phyloP scores from a whole-genome alignment of 208 protist genomes.

The Acanthamoeba lenticulata region DNA sequence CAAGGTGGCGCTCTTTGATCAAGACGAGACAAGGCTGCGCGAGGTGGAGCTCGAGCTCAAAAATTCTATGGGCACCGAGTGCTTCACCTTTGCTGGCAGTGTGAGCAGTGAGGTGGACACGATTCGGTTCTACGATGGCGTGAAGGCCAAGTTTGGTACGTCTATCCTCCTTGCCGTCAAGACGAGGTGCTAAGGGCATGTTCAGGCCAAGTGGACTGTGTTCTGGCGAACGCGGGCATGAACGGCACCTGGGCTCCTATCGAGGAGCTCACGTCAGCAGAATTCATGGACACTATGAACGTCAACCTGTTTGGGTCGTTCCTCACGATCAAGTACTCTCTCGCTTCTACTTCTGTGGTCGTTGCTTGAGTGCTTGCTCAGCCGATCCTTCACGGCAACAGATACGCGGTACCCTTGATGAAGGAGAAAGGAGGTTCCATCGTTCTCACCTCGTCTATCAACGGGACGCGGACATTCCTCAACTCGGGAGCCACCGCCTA shows the following conservation, averaged over 20 bases:
- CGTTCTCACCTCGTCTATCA: constrained; percentile 35
- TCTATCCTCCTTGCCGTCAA: background rate
- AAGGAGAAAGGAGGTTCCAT: constrained; percentile 42
- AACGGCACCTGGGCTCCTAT: constrained; percentile 67
- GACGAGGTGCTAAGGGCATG: background rate
- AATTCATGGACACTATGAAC: constrained; percentile 40
- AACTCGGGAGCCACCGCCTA: constrained; percentile 63
- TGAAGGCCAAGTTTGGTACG: background rate
- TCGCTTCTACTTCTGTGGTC: background rate
- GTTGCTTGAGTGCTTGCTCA: background rate
- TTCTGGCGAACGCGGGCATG: constrained; percentile 50
- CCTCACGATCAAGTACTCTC: background rate
- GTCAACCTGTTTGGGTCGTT: constrained; percentile 27
- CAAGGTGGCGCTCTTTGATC: background rate
- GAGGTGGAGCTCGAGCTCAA: background rate
- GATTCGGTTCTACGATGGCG: background rate
- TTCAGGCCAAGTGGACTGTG: constrained; percentile 48
- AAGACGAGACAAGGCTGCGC: background rate
- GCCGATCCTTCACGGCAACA: background rate
- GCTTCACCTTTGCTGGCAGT: background rate
- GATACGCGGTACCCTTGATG: constrained; percentile 3
- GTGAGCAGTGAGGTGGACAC: constrained; percentile 13
- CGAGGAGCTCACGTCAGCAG: constrained; percentile 60
- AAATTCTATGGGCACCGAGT: background rate
- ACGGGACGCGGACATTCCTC: constrained; percentile 21